phyloP scores from a whole-genome alignment of 768 basidiomycete genomes.

The Rubroboletus pulcherrimus region DNA sequence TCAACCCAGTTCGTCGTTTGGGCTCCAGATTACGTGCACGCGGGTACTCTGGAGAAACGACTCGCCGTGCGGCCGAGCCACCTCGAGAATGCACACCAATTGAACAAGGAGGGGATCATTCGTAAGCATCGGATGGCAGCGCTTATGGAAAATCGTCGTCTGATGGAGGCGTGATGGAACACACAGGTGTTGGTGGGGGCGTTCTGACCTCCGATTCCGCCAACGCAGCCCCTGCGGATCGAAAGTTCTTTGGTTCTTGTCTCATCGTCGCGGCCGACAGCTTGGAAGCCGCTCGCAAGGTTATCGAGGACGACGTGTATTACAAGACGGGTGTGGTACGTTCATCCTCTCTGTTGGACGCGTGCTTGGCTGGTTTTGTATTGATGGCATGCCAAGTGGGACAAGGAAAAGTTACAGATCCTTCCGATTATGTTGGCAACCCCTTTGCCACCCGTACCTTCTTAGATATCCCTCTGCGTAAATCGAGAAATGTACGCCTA shows the following conservation, averaged over 20 bases:
- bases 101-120: conserved; percentile 39
- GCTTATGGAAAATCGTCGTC: not conserved
- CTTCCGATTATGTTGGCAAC: conserved; percentile 39
- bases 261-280: conserved; percentile 52
- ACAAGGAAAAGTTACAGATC: conserved; percentile 51
- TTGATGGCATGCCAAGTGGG: conserved; percentile 44
- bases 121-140: conserved; percentile 38
- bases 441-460: conserved; percentile 7
- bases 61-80: conserved; percentile 51
- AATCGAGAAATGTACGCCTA: not conserved
- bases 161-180: conserved; percentile 9
- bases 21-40: conserved; percentile 61
- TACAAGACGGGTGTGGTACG: conserved; percentile 25
- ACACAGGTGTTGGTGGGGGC: conserved; percentile 52
- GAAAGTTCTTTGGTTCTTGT: conserved; percentile 58
- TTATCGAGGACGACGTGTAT: conserved; percentile 25
- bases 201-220: conserved; percentile 55
- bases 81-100: conserved; percentile 39
- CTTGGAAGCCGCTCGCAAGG: conserved; percentile 38
- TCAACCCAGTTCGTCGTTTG: conserved; percentile 49
- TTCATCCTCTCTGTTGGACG: not conserved
- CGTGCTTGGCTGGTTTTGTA: not conserved
- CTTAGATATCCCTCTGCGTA: conserved; percentile 1
- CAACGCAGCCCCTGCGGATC: conserved; percentile 41
- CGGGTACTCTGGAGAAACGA: conserved; percentile 50